Percentiles rank a stretch among this genome's conserved stretches.
These are phyloP conservation scores for Suhomyces sp. DNA, from an alignment of 805 yeast genomes.

Conservation along the genomic window DNA sequence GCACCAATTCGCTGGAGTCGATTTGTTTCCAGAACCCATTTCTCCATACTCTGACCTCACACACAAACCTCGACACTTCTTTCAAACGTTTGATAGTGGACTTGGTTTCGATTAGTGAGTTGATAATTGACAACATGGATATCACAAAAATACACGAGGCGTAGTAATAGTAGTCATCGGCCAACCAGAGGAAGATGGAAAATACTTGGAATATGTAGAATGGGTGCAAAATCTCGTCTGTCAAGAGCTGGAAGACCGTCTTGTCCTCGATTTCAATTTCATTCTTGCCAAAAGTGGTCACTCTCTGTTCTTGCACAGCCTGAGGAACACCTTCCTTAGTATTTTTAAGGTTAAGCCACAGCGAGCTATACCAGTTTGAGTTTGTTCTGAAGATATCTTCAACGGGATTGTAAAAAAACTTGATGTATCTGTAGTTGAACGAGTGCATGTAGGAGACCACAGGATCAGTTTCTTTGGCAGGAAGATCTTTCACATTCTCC, in stretches of 20 bases:
- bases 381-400: constrained; percentile 85
- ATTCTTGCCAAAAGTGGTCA: constrained; percentile 73
- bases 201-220: constrained; percentile 93
- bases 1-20: constrained; percentile 76
- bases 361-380: constrained; percentile 78
- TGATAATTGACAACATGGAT: constrained; percentile 73
- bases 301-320: constrained; percentile 64
- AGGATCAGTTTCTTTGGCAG: constrained; percentile 49
- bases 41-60: constrained; percentile 85
- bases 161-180: constrained; percentile 90
- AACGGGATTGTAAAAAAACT: constrained; percentile 77
- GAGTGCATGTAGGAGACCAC: constrained; percentile 65
- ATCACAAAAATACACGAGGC: constrained; percentile 89
- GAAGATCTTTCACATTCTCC: constrained; percentile 12
- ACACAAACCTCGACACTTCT: constrained; percentile 68
- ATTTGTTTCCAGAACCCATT: constrained; percentile 90
- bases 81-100: constrained; percentile 68
- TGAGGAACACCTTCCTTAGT: constrained; percentile 70
- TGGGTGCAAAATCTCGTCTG: constrained; percentile 92
- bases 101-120: constrained; percentile 84
- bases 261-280: constrained; percentile 75
- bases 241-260: constrained; percentile 56
- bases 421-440: constrained; percentile 80
- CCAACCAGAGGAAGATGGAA: constrained; percentile 86
- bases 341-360: constrained; percentile 63